Conservation (phyloP, 495 filamentous ascomycete genomes). For the Cercophora scortea region DNA sequence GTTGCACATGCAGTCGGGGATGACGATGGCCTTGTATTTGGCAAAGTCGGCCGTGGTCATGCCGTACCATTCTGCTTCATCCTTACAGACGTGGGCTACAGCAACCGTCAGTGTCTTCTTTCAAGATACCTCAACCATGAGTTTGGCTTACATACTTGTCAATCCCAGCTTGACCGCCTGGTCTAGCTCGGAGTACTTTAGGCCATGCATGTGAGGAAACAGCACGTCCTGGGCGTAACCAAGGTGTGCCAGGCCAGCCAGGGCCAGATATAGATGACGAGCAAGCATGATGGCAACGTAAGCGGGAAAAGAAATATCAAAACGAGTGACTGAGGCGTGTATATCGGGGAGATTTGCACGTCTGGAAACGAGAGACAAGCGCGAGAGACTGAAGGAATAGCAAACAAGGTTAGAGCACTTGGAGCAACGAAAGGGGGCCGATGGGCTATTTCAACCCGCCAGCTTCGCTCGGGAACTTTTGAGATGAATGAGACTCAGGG, state of each 20-base stretch:
- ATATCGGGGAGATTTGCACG: constrained; percentile 1
- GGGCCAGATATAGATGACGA: constrained; percentile 7
- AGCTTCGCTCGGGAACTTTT: background rate
- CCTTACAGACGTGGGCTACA: constrained; percentile 19
- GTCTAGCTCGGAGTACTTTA: constrained; percentile 13
- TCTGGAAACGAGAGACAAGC: constrained; percentile 7
- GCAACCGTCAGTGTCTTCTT: constrained; percentile 2
- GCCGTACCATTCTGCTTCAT: constrained; percentile 20
- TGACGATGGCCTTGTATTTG: constrained; percentile 23
- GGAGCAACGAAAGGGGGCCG: background rate
- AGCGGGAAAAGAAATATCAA: background rate
- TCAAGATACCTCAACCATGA: background rate
- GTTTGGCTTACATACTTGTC: constrained; percentile 9
- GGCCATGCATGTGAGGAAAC: constrained; percentile 12
- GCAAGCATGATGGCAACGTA: constrained; percentile 9
- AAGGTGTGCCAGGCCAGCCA: constrained; percentile 5
- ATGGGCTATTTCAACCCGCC: constrained; percentile 9
- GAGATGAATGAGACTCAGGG: constrained; percentile 19
- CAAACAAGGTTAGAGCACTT: background rate
- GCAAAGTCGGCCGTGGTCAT: constrained; percentile 24
- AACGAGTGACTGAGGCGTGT: constrained; percentile 4
- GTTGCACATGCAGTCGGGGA: constrained; percentile 21
- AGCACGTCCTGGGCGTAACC: constrained; percentile 9
- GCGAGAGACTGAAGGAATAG: background rate
- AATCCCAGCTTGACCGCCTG: constrained; percentile 7